phyloP scores from a whole-genome alignment of 306 rosid species.

The Vicia sativa region DNA sequence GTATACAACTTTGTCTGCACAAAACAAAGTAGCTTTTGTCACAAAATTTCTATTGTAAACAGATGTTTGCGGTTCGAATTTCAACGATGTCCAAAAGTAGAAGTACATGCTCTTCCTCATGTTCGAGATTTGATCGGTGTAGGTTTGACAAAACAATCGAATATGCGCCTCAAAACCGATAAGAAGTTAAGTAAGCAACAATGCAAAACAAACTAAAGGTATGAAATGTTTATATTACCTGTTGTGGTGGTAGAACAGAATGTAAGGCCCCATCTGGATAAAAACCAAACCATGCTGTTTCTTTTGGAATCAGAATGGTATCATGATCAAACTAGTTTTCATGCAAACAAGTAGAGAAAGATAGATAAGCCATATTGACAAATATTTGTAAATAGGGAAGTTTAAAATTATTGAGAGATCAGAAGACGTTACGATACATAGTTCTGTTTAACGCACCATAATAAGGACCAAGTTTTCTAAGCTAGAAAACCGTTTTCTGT shows the following conservation, averaged over 20 bases:
- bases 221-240: slow-evolving; percentile 48
- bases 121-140: not conserved
- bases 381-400: not conserved
- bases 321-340: slow-evolving; percentile 66
- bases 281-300: slow-evolving; percentile 81
- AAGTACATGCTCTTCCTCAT: not conserved
- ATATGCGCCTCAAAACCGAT: not conserved
- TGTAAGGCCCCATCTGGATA: slow-evolving; percentile 62
- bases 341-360: slow-evolving; percentile 17
- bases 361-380: slow-evolving; percentile 15
- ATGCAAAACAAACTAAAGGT: slow-evolving; percentile 12
- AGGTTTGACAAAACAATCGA: not conserved
- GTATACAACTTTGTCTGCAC: slow-evolving; percentile 51
- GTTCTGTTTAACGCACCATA: slow-evolving; percentile 64
- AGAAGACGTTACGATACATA: slow-evolving; percentile 24
- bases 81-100: not conserved
- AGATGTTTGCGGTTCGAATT: not conserved
- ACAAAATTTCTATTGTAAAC: too few species aligned
- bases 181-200: not conserved
- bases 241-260: slow-evolving; percentile 57
- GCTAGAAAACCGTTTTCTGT: slow-evolving; percentile 75
- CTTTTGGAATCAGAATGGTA: slow-evolving; percentile 61
- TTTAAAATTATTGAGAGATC: not conserved
- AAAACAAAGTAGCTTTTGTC: not conserved
- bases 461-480: slow-evolving; percentile 70